These are phyloP conservation scores for Physaria fendleri DNA, from an alignment of 345 rosid genomes.

Conservation along the genomic window DNA sequence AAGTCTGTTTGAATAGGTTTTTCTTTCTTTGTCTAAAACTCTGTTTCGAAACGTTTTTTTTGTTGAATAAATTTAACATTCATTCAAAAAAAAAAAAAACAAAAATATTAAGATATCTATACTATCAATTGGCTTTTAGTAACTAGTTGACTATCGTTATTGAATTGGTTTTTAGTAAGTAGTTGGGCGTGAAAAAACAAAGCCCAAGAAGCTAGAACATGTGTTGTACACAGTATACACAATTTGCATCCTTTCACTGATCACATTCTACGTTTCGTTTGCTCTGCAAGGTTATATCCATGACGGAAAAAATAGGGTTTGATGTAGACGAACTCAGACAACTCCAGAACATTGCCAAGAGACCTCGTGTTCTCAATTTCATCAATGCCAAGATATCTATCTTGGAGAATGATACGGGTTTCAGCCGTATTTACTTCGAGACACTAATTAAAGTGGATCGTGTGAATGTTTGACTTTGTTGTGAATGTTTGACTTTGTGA, in stretches of 20 bases:
- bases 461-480: too few species aligned
- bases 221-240: background rate
- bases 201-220: background rate
- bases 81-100: too few species aligned
- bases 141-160: too few species aligned
- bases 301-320: slow-evolving; percentile 60
- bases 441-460: too few species aligned
- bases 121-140: too few species aligned
- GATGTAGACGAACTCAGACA: slow-evolving; percentile 80
- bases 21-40: too few species aligned
- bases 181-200: background rate
- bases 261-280: slow-evolving; percentile 6
- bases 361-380: slow-evolving; percentile 61
- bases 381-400: slow-evolving; percentile 54
- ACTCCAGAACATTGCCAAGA: slow-evolving; percentile 63
- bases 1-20: too few species aligned
- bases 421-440: too few species aligned
- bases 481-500: too few species aligned
- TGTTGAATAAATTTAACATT: too few species aligned
- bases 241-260: background rate
- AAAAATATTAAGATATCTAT: too few species aligned
- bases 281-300: slow-evolving; percentile 6
- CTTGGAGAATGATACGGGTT: slow-evolving; percentile 90
- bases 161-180: background rate
- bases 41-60: too few species aligned